These are phyloP conservation scores for Hericium erinaceus DNA, from an alignment of 768 basidiomycete species.

Conservation along the genomic window DNA sequence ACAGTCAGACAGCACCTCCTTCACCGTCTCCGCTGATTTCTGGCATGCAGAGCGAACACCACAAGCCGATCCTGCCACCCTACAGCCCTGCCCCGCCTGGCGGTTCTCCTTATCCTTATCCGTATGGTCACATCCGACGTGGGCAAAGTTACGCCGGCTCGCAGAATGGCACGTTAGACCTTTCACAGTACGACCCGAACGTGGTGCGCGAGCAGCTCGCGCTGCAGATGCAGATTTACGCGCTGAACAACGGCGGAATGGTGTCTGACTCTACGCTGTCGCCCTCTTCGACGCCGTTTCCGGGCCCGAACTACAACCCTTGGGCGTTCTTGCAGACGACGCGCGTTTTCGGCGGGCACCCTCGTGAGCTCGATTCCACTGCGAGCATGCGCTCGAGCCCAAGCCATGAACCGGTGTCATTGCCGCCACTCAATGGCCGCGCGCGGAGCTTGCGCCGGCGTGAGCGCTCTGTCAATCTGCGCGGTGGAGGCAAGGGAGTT, in stretches of 20 bases:
- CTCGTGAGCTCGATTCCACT: conserved; percentile 26
- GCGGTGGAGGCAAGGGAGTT: conserved; percentile 7
- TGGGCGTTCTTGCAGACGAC: conserved; percentile 56
- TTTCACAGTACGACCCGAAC: conserved; percentile 30
- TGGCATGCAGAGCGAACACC: conserved; percentile 32
- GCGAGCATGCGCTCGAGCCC: conserved; percentile 67
- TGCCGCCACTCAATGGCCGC: conserved; percentile 42
- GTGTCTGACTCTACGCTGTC: conserved; percentile 70
- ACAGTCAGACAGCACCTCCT: conserved; percentile 64
- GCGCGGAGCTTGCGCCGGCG: conserved; percentile 38
- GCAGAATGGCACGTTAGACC: conserved; percentile 23
- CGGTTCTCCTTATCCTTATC: conserved; percentile 76
- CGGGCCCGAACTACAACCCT: conserved; percentile 51
- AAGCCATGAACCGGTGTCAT: conserved; percentile 52
- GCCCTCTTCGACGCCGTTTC: conserved; percentile 68
- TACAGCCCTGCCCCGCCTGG: conserved; percentile 47
- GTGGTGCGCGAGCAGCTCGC: conserved; percentile 63
- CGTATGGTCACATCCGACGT: conserved; percentile 64
- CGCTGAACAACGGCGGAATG: conserved; percentile 54
- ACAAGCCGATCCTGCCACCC: conserved; percentile 25
- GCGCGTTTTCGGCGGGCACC: conserved; percentile 9
- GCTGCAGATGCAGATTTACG: conserved; percentile 71
- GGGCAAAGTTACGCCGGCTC: conserved; percentile 24
- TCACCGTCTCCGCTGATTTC: conserved; percentile 62
- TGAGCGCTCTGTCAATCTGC: conserved; percentile 29